Evolutionary conservation across 768 basidiomycete species (phyloP).

Genomic region (Trametes maxima): DNA sequence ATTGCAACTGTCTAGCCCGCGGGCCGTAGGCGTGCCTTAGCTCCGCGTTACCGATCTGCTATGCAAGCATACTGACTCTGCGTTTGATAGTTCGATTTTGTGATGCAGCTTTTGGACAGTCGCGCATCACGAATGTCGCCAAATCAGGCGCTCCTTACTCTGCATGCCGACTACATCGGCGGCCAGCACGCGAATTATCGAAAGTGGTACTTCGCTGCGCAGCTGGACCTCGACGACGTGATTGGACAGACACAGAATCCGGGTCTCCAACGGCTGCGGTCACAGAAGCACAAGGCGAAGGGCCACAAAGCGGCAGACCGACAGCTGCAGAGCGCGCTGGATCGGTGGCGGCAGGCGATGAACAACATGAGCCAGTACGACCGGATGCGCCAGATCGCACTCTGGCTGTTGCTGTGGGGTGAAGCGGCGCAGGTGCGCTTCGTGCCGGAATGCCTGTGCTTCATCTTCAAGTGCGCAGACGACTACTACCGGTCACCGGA

Average conservation of each 20-base stretch:
- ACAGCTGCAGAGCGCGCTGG: conserved; percentile 79
- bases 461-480: conserved; percentile 99
- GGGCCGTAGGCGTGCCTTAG: too few species aligned
- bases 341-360: conserved; percentile 97
- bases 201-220: conserved; percentile 99
- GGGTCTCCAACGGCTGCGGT: conserved; percentile 81
- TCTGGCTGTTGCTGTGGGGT: conserved; percentile 96
- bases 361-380: conserved; percentile 99
- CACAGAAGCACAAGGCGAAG: conserved; percentile 54
- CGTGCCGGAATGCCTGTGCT: conserved; percentile 94
- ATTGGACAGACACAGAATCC: conserved; percentile 92
- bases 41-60: not conserved
- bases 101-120: conserved; percentile 97
- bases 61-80: not conserved
- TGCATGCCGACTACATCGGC: conserved; percentile 99
- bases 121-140: conserved; percentile 97
- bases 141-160: conserved; percentile 89
- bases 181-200: conserved; percentile 98
- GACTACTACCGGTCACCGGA: conserved; percentile 99
- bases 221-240: conserved; percentile 97
- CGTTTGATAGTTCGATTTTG: conserved; percentile 79
- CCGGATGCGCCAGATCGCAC: conserved; percentile 91
- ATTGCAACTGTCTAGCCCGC: too few species aligned
- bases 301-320: conserved; percentile 61
- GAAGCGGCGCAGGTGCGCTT: conserved; percentile 98